These are phyloP conservation scores for Termitomyces sp. DNA, from an alignment of 768 basidiomycete species.

Conservation along the genomic window DNA sequence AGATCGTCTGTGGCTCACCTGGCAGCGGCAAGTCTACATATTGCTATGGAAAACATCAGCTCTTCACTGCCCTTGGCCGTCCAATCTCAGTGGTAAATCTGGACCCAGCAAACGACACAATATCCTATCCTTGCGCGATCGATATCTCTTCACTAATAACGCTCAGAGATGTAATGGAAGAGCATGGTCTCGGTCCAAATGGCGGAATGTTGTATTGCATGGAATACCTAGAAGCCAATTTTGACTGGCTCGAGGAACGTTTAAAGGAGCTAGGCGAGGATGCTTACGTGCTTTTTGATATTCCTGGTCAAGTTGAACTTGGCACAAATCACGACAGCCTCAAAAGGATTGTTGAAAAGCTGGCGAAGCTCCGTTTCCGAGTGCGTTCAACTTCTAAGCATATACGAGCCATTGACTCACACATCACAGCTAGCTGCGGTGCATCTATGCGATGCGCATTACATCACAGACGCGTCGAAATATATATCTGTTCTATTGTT, in stretches of 20 bases:
- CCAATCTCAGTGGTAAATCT: constrained; percentile 92
- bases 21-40: constrained; percentile 89
- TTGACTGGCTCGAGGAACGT: constrained; percentile 78
- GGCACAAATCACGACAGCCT: constrained; percentile 94
- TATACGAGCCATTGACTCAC: background rate
- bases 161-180: constrained; percentile 81
- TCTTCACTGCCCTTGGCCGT: constrained; percentile 80
- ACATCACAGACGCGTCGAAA: constrained; percentile 93
- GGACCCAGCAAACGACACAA: constrained; percentile 88
- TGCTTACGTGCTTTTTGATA: constrained; percentile 89
- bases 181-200: constrained; percentile 85
- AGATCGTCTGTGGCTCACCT: constrained; percentile 81
- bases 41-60: constrained; percentile 82
- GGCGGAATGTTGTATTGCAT: constrained; percentile 96
- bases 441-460: constrained; percentile 95
- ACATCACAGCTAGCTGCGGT: constrained; percentile 76
- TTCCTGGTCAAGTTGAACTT: constrained; percentile 96
- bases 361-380: constrained; percentile 75
- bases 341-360: constrained; percentile 67
- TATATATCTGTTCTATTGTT: constrained; percentile 91
- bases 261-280: constrained; percentile 63
- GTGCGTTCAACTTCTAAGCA: constrained; percentile 48
- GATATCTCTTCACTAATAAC: constrained; percentile 84
- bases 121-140: constrained; percentile 89
- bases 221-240: constrained; percentile 94